Base-by-base conservation (phyloP, 257 asterid species). In the Marsdenia floribunda region DNA sequence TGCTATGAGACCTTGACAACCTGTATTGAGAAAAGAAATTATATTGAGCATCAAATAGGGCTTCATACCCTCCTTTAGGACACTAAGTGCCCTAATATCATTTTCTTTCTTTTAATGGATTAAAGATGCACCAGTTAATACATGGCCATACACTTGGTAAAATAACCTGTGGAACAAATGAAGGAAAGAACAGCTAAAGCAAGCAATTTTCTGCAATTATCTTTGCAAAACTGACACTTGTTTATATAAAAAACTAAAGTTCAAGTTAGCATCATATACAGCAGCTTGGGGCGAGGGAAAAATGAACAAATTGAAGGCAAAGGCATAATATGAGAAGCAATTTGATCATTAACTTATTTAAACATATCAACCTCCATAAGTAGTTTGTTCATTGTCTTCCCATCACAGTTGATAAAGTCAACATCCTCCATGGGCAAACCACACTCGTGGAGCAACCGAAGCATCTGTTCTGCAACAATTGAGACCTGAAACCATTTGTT, bases 381-480 rank as follows among this genome's bases (percentile, higher is more conserved):
- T 72, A 95, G 85, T 76, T 86, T 89, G 84, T 92, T 95, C 99
- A 92, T 90, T 38, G 90, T 87, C 71, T 79, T 86, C 71, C 98
- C 99, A 81, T 90, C 98, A 6, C 98, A 92, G 72, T 95, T 95
- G 4, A 95, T 80, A 86, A 90, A 95, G 81, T 95, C 99, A 68
- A 90, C 98, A 77, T 95, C 98, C 64, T 83, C 87, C 77, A 61
- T 12, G 22, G 97, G 99, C 79, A 95, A 86, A 75, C 99, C 99
- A 76, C 97, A 86, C 42, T 90, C 90, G 75, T 95, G 99, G 77
- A 95, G 97, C 73, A 95, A 79, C 44, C 97, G 91, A 57, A 95
- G 90, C 93, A 93, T 87, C 86, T 95, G 96, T 76, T 95, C 99
- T 94, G 90, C 90, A 64, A 95, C 99, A 59, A 95, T 80, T 78